These are phyloP conservation scores for Phialophora tarda DNA, from an alignment of 2,329 filamentous ascomycete genomes.

Conservation along the genomic window DNA sequence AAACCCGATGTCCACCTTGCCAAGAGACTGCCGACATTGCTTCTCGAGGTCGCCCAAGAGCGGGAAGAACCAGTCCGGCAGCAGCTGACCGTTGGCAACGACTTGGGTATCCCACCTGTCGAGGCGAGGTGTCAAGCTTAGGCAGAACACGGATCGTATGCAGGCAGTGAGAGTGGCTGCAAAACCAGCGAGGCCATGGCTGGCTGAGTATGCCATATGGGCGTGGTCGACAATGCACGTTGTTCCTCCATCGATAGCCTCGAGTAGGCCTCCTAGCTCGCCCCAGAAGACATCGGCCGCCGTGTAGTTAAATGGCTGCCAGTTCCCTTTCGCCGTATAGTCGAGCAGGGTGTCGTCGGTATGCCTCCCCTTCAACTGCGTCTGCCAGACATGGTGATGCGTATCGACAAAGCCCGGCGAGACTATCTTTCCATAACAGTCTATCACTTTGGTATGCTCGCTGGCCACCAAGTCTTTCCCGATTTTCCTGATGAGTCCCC, in stretches of 20 bases:
- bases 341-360: conserved; percentile 18
- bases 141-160: conserved; percentile 4
- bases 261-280: conserved; percentile 11
- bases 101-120: conserved; percentile 16
- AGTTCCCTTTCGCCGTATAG: conserved; percentile 16
- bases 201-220: conserved; percentile 14
- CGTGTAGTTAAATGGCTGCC: conserved; percentile 18
- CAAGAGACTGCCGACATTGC: background rate
- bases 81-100: background rate
- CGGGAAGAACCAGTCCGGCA: conserved; percentile 16
- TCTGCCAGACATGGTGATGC: conserved; percentile 20
- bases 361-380: conserved; percentile 13
- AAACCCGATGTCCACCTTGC: conserved; percentile 11
- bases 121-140: conserved; percentile 15
- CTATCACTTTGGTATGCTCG: conserved; percentile 7
- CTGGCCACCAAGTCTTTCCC: conserved; percentile 3
- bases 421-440: conserved; percentile 10
- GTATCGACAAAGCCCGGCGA: conserved; percentile 17
- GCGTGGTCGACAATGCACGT: conserved; percentile 19
- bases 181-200: conserved; percentile 9
- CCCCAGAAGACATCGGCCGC: conserved; percentile 14
- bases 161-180: conserved; percentile 6
- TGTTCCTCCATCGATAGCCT: conserved; percentile 16
- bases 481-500: conserved; percentile 12
- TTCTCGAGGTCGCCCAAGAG: conserved; percentile 8